Base-by-base conservation (phyloP, 768 basidiomycete species). In the Mycena leptocephala region DNA sequence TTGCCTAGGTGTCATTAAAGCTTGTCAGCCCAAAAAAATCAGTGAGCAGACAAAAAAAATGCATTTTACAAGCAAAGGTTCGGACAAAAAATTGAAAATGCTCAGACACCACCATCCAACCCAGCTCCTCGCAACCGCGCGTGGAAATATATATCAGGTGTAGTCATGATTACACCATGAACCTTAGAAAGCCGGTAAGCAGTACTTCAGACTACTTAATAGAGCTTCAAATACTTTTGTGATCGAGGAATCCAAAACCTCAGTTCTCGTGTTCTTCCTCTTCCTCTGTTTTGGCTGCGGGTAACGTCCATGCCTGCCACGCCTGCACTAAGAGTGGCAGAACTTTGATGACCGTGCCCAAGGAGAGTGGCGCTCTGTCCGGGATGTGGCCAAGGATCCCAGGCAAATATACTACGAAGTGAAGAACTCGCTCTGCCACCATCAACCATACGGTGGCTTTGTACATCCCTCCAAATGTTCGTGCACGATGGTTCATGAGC, bases 401-500 rank as follows among this genome's bases (percentile, higher is more conserved):
- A 67, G 66, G 66, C 53, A 67, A 55, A 51, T 55, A 67, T 39
- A 39, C 33, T 30, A 67, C 39, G 66, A 67, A 67, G 51, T 56
- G 35, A 67, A 67, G 51, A 67, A 67, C 66, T 67, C 66, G 66
- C 51, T 39, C 66, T 30, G 66, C 66, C 66, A 67, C 33, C 51
- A 53, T 53, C 37, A 67, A 28, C 51, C 66, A 67, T 55, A 67
- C 51, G 62, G 41, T 64, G 41, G 66, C 66, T 67, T 67, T 67
- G 66, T 67, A 67, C 66, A 67, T 67, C 66, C 66, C 66, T 67
- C 66, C 66, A 67, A 67, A 67, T 55, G 51, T 67, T 67, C 66
- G 66, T 53, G 66, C 66, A 55, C 66, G 66, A 56, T 67, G 66
- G 66, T 67, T 67, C 66, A 67, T 53, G 66, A 67, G 66, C 66